Evolutionary conservation across 2,329 filamentous ascomycete genomes (phyloP).

Genomic region (Mycosphaerella arachidis): DNA sequence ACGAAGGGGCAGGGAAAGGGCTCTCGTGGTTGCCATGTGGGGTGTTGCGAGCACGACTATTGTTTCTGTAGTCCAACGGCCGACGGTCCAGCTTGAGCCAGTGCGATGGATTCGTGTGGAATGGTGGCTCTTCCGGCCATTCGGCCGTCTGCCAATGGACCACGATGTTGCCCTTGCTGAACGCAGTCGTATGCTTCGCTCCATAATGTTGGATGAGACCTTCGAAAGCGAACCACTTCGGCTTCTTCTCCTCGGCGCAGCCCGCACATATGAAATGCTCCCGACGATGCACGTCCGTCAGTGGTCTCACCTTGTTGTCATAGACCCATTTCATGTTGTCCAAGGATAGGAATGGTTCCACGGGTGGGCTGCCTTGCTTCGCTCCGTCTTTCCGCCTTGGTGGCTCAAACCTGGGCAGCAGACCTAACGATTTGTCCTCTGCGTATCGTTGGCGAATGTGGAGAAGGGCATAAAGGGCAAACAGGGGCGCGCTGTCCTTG

Average conservation of each 20-base stretch:
- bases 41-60: constrained; percentile 15
- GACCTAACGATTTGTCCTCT: constrained; percentile 24
- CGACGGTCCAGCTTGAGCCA: constrained; percentile 22
- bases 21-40: constrained; percentile 13
- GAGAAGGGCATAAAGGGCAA: constrained; percentile 68
- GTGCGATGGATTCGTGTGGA: constrained; percentile 52
- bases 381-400: constrained; percentile 8
- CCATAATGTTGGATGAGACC: constrained; percentile 78
- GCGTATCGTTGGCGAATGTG: constrained; percentile 52
- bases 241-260: constrained; percentile 56
- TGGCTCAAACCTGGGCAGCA: constrained; percentile 18
- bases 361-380: constrained; percentile 18
- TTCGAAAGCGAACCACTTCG: constrained; percentile 70
- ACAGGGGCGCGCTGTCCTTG: constrained; percentile 60
- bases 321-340: constrained; percentile 87
- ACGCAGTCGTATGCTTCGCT: constrained; percentile 68
- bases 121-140: constrained; percentile 73
- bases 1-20: constrained; percentile 5
- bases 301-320: constrained; percentile 68
- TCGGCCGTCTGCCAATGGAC: constrained; percentile 72
- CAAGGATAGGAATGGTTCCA: constrained; percentile 52
- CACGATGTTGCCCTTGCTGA: constrained; percentile 67
- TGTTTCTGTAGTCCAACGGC: constrained; percentile 6
- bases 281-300: constrained; percentile 61
- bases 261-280: constrained; percentile 71